Base-by-base conservation (phyloP, 1,284 basidiomycete genomes). In the Hymenochaete sp. region DNA sequence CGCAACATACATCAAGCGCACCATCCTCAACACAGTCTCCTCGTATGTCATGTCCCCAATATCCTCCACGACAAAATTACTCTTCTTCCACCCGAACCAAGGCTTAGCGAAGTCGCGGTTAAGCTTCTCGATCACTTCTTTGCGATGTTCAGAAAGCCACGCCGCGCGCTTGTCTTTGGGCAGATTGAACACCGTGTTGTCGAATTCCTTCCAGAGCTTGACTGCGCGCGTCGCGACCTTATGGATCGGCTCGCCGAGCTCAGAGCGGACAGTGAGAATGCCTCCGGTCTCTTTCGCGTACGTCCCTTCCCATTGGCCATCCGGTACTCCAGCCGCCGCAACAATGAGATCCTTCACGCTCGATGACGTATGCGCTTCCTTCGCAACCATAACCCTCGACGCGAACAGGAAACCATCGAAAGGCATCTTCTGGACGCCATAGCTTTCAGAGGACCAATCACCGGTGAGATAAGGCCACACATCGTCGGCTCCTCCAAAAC, bases 161-260 rank as follows among this genome's bases (percentile, higher is more conserved):
- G 80, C 75, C 18, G 65, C 73, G 44, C 93, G 85, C 75, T 98
- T 98, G 68, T 98, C 93, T 67, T 93, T 91, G 10, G 93, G 82
- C 52, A 97, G 67, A 62, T 83, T 85, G 77, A 98, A 98, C 51
- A 98, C 86, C 9, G 82, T 90, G 57, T 96, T 83, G 62, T 98
- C 96, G 60, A 97, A 96, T 71, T 98, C 93, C 64, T 90, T 91
- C 95, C 95, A 98, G 39, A 98, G 73, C 70, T 91, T 96, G 62
- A 98, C 90, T 45, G 78, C 96, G 42, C 96, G 87, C 40, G 84
- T 98, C 42, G 95, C 93, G 60, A 98, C 89, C 74, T 98, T 98
- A 73, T 98, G 95, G 59, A 98, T 98, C 21, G 93, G 93, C 66
- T 98, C 96, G 42, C 95, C 95, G 39, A 98, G 79, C 72, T 98